These are phyloP conservation scores for Cercospora janseana DNA, from an alignment of 2,329 filamentous ascomycete genomes.

Conservation along the genomic window DNA sequence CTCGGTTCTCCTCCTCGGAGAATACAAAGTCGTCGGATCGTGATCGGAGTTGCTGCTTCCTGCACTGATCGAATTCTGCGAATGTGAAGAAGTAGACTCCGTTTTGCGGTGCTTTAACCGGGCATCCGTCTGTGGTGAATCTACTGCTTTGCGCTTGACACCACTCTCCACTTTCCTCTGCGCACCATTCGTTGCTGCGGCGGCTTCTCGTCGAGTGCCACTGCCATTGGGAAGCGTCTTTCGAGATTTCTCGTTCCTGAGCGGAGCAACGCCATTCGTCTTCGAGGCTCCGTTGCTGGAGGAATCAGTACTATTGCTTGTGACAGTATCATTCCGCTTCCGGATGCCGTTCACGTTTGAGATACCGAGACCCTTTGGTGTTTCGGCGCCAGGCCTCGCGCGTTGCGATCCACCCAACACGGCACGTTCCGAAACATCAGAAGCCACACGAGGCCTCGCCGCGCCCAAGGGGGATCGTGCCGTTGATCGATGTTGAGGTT, in stretches of 20 bases:
- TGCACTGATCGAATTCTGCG: conserved; percentile 29
- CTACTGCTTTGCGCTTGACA: conserved; percentile 49
- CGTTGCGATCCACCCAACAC: conserved; percentile 32
- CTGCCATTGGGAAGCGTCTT: conserved; percentile 42
- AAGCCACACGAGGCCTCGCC: conserved; percentile 60
- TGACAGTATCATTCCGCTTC: conserved; percentile 36
- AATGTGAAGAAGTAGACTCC: conserved; percentile 35
- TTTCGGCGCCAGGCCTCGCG: conserved; percentile 40
- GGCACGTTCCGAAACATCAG: conserved; percentile 47
- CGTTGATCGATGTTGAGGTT: conserved; percentile 53
- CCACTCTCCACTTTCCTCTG: conserved; percentile 36
- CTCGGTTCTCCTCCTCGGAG: conserved; percentile 27
- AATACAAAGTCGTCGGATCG: background rate
- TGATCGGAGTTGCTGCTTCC: conserved; percentile 24
- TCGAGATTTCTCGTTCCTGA: conserved; percentile 16
- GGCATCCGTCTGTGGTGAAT: conserved; percentile 34
- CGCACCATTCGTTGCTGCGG: conserved; percentile 18
- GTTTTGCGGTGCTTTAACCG: conserved; percentile 37
- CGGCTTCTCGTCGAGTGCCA: conserved; percentile 25
- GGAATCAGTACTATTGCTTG: conserved; percentile 26
- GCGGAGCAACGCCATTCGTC: conserved; percentile 24
- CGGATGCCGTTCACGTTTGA: conserved; percentile 39
- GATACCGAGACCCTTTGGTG: conserved; percentile 43
- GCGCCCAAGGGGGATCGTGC: conserved; percentile 62
- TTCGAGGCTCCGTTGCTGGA: conserved; percentile 21